Evolutionary conservation across 805 yeast species (phyloP).

Genomic region (Teunomyces funiuensis): DNA sequence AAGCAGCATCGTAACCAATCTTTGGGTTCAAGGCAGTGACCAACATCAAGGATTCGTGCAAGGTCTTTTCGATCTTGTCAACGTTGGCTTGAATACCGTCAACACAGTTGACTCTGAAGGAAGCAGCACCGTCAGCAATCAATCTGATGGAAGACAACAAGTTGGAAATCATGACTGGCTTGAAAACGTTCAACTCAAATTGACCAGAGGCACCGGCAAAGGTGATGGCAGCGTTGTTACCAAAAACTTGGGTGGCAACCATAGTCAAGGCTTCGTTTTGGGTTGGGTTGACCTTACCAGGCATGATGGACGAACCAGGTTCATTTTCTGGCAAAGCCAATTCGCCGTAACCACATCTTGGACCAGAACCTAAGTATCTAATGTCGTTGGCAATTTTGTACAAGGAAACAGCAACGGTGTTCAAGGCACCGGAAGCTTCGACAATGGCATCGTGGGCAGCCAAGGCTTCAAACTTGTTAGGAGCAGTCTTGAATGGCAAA

Average conservation of each 20-base stretch:
- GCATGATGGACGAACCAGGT: slow-evolving; percentile 99
- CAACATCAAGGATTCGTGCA: slow-evolving; percentile 95
- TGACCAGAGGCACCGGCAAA: slow-evolving; percentile 99
- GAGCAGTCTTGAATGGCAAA: slow-evolving; percentile 86
- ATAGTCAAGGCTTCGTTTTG: slow-evolving; percentile 98
- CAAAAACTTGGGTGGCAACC: slow-evolving; percentile 97
- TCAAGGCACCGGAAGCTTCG: slow-evolving; percentile 95
- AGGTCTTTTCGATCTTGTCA: slow-evolving; percentile 79
- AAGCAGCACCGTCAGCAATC: slow-evolving; percentile 82
- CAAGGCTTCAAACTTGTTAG: slow-evolving; percentile 97
- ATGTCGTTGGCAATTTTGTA: slow-evolving; percentile 98
- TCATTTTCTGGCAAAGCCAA: slow-evolving; percentile 94
- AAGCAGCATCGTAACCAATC: slow-evolving; percentile 97
- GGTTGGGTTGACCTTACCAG: slow-evolving; percentile 99
- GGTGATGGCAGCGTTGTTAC: slow-evolving; percentile 92
- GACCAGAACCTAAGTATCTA: slow-evolving; percentile 97
- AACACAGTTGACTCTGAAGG: slow-evolving; percentile 93
- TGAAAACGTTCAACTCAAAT: slow-evolving; percentile 96
- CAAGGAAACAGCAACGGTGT: slow-evolving; percentile 89
- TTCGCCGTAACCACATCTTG: slow-evolving; percentile 99
- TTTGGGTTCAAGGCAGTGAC: slow-evolving; percentile 98
- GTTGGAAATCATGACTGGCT: slow-evolving; percentile 93
- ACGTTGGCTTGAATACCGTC: slow-evolving; percentile 90
- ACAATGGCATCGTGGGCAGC: slow-evolving; percentile 99
- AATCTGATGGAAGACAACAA: slow-evolving; percentile 84